Evolutionary conservation across 2,329 filamentous ascomycete species (phyloP), one percentile per base, ranked within the genome.

Genomic region (Chrysoporthe cubensis): DNA sequence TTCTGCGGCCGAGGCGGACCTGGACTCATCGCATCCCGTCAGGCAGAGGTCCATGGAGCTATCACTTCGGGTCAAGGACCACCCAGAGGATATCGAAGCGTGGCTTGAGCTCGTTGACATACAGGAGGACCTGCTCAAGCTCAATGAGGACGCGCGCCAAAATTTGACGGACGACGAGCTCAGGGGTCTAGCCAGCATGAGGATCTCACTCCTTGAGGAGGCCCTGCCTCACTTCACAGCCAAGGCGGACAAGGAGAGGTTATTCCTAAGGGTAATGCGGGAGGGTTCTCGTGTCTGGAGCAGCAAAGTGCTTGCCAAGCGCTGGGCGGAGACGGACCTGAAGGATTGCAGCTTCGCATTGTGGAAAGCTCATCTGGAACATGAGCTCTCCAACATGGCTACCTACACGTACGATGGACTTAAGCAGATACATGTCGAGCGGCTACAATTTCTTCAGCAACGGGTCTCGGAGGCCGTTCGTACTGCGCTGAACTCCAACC

Each of bases 51-150:
- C 88, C 16, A 82, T 90, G 0, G 81, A 89, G 63, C 81, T 97
- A 8, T 87, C 85, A 2, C 86, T 85, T 14, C 83, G 77, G 42
- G 88, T 93, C 44, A 88, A 90, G 66, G 82, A 90, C 1, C 77
- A 87, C 32, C 92, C 94, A 0, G 77, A 83, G 6, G 87, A 96
- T 73, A 82, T 92, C 26, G 81, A 88, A 54, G 84, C 88, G 21
- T 98, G 95, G 95, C 78, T 96, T 18, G 84, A 87, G 48, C 83
- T 97, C n/a, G 90, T 95, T 58, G 81, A 88, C 8, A 89, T 97
- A 69, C 95, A 98, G 78, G 88, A 93, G 70, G 77, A 79, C 2
- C 82, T 96, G 66, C 80, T 95, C 54, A 80, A 81, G 63, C 80
- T 82, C 34, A 82, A 82, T 37, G 79, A 83, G 32, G 78, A 78